Conservation (phyloP, 495 filamentous ascomycete genomes). For the Daldinia caldariorum region DNA sequence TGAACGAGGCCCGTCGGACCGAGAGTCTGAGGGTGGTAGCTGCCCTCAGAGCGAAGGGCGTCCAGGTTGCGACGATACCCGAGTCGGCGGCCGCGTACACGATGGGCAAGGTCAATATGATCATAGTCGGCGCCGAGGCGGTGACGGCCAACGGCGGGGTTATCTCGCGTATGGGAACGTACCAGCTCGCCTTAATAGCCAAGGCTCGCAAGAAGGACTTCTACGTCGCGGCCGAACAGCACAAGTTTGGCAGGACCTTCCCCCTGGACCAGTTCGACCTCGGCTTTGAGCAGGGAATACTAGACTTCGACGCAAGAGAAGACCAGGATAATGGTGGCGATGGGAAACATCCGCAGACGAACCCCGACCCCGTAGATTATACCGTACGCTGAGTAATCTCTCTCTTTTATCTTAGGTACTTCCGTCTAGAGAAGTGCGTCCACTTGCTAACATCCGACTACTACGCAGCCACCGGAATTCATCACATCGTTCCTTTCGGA, state of each 20-base stretch:
- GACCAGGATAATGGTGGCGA: constrained; percentile 44
- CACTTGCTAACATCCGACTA: constrained; percentile 5
- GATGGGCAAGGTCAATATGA: constrained; percentile 81
- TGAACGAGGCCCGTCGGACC: constrained; percentile 56
- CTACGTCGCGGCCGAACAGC: constrained; percentile 92
- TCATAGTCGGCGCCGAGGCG: constrained; percentile 92
- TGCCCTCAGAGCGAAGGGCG: constrained; percentile 73
- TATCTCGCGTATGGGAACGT: constrained; percentile 89
- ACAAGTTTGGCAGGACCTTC: constrained; percentile 86
- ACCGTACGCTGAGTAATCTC: constrained; percentile 63
- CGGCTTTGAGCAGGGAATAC: constrained; percentile 52
- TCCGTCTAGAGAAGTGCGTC: too few species aligned
- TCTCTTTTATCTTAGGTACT: constrained; percentile 24
- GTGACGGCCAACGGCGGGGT: constrained; percentile 95
- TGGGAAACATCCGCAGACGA: constrained; percentile 35
- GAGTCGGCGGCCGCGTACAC: constrained; percentile 84
- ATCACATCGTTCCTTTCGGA: constrained; percentile 67
- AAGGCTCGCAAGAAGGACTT: constrained; percentile 81
- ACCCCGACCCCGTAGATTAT: constrained; percentile 74
- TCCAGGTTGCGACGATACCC: constrained; percentile 85
- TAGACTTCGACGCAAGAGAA: constrained; percentile 45
- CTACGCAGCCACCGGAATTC: constrained; percentile 69
- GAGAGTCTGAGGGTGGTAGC: constrained; percentile 64
- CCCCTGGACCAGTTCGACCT: constrained; percentile 82
- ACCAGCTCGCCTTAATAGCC: constrained; percentile 85